Conservation (phyloP, 2,329 filamentous ascomycete species). For the Colletotrichum theobromicola region DNA sequence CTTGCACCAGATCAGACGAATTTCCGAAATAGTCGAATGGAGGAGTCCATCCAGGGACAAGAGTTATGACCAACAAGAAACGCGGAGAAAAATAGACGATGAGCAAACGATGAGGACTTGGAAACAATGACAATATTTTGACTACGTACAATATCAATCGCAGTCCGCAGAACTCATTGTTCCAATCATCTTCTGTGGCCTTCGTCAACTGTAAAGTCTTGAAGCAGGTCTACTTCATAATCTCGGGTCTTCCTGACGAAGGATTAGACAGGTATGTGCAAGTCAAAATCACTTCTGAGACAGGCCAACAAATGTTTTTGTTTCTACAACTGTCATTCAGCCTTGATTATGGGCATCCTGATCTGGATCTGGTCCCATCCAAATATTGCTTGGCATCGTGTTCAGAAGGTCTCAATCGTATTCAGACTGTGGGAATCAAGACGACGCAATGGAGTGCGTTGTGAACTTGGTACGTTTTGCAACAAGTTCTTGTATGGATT, state of each 20-base stretch:
- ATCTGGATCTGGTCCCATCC: neutral
- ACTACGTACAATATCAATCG: neutral
- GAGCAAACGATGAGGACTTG: neutral
- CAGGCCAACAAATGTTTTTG: rapidly evolving
- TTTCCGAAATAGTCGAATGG: neutral
- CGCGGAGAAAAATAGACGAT: neutral
- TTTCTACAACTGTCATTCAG: neutral
- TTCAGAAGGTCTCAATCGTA: neutral
- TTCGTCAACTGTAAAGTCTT: neutral
- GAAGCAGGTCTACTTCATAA: neutral
- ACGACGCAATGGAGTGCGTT: neutral
- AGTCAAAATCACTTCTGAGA: neutral
- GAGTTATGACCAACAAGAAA: neutral
- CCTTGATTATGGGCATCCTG: neutral
- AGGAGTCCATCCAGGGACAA: neutral
- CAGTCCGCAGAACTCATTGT: neutral
- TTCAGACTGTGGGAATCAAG: neutral
- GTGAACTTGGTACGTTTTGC: neutral
- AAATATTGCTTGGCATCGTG: neutral
- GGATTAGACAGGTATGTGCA: neutral
- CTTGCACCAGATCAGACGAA: neutral
- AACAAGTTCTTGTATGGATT: rapidly evolving
- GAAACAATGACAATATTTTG: neutral
- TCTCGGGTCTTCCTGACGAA: neutral
- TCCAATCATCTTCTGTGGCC: neutral